Percentiles rank a stretch among this genome's conserved stretches.
Conservation (phyloP, 1,139 yeast species). For the Suhomyces bribrorum region DNA sequence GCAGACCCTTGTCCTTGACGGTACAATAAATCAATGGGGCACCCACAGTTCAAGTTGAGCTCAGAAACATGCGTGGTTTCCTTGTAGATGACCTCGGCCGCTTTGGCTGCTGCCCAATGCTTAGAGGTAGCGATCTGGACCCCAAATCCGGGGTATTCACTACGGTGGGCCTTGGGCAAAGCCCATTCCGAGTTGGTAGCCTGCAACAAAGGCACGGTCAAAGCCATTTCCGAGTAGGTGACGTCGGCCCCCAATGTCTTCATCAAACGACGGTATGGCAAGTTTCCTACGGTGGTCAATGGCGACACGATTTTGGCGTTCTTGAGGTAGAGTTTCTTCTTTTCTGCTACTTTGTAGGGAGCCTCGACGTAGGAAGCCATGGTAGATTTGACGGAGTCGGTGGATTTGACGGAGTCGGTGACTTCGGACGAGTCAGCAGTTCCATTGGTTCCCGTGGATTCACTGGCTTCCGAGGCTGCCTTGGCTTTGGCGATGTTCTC, state of each 20-base stretch:
- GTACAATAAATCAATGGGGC: constrained; percentile 92
- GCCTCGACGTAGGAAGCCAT: constrained; percentile 69
- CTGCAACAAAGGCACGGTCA: constrained; percentile 79
- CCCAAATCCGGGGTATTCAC: constrained; percentile 88
- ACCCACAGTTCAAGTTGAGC: constrained; percentile 90
- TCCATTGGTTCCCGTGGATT: constrained; percentile 19
- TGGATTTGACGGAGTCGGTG: no score
- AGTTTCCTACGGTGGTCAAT: constrained; percentile 93
- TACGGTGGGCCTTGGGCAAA: constrained; percentile 79
- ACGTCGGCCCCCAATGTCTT: constrained; percentile 87
- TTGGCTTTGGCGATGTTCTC: constrained; percentile 37
- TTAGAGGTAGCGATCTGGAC: constrained; percentile 91
- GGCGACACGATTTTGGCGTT: constrained; percentile 91
- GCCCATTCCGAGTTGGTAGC: constrained; percentile 98
- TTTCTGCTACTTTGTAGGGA: constrained; percentile 78
- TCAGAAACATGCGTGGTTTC: constrained; percentile 64
- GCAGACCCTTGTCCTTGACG: constrained; percentile 97
- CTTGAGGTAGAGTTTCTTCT: constrained; percentile 66
- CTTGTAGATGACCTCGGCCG: constrained; percentile 73
- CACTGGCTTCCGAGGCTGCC: constrained; percentile 21
- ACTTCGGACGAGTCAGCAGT: no score
- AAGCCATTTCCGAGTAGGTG: constrained; percentile 95
- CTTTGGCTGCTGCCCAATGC: constrained; percentile 92
- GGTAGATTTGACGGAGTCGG: constrained; percentile 33
- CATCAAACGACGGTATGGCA: constrained; percentile 94